Base-by-base conservation (phyloP, 164 flowering plant species). In the Amborella trichopoda region DNA sequence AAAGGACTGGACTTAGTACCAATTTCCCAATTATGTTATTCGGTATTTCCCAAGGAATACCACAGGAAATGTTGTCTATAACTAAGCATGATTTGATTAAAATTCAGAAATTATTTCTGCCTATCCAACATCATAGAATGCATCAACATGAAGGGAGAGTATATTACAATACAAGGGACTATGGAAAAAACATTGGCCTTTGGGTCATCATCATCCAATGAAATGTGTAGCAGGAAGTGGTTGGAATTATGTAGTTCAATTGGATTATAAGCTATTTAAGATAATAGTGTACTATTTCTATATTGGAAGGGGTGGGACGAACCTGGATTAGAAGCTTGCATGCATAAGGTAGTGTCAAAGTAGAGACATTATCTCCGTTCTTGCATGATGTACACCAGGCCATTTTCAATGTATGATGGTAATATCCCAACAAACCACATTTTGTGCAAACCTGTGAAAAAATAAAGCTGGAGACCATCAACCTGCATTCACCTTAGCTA, bases 291-390 rank as follows among this genome's bases (percentile, higher is more conserved):
- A 6, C n/a, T 8, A 4, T 18, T 5, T 24, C n/a, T 21, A 16
- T 5, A 21, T 13, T 14, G 13, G 25, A 40, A 8, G 17, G 17
- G 25, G 19, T 40, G 22, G 20, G 26, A 47, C 44, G 42, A 17
- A 14, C 97, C 93, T 90, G 99, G 46, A 91, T 57, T 33, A 91
- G 57, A 34, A 91, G 99, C 69, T 91, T 91, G 94, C 99, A 87
- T n/a, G 99, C 96, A 51, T 91, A 91, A 27, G 99, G 99, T 8
- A 91, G 60, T 48, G 77, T 82, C 86, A 91, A 67, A 14, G 77
- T 71, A 23, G 96, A 82, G 21, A 91, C 73, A 39, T 77, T 74
- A 8, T 82, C 88, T 26, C 94, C 94, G 52, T 70, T 78, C 64
- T 87, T 84, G 63, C 99, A 91, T 1, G 62, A 56, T 12, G 86